Percentiles rank a stretch among this genome's conserved stretches.
Evolutionary conservation across 177 flowering plant species (phyloP).

Genomic region (Vitis hybrid): DNA sequence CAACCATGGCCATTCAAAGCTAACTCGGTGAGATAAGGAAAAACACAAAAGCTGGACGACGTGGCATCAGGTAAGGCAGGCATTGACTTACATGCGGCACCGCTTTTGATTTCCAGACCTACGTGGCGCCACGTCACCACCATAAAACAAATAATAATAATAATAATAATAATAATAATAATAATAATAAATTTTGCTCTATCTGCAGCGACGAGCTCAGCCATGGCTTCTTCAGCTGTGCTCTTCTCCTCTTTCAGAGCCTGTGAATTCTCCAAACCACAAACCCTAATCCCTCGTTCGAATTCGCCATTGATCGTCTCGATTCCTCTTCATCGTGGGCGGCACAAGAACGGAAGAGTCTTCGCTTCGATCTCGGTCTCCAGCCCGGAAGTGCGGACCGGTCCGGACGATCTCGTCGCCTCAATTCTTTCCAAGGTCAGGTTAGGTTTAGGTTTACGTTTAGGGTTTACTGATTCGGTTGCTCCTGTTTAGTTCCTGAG

Average conservation of each 20-base stretch:
- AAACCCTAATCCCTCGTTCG: neutral
- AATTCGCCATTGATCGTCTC: conserved; percentile 1
- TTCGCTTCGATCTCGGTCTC: conserved; percentile 20
- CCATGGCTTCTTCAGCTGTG: conserved; percentile 12
- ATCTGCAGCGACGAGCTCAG: no score
- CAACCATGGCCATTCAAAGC: no score
- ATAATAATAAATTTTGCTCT: no score
- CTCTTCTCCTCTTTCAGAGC: conserved; percentile 16
- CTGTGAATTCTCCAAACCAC: conserved; percentile 7
- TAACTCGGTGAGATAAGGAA: conserved; percentile 1
- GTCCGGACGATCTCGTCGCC: conserved; percentile 47
- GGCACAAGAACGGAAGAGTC: conserved; percentile 5
- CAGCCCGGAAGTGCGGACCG: conserved; percentile 26
- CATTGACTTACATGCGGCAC: neutral
- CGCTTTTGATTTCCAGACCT: neutral
- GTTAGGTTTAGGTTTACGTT: no score
- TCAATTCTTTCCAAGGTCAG: conserved; percentile 69
- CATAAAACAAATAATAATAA: no score
- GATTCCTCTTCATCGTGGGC: conserved; percentile 7
- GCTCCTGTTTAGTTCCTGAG: no score
- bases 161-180: no score
- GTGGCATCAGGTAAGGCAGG: conserved; percentile 4
- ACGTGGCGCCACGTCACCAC: neutral
- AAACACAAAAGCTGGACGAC: neutral
- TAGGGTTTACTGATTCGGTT: no score